Evolutionary conservation across 2,329 filamentous ascomycete genomes (phyloP).

Genomic region (Penicillium hordei): DNA sequence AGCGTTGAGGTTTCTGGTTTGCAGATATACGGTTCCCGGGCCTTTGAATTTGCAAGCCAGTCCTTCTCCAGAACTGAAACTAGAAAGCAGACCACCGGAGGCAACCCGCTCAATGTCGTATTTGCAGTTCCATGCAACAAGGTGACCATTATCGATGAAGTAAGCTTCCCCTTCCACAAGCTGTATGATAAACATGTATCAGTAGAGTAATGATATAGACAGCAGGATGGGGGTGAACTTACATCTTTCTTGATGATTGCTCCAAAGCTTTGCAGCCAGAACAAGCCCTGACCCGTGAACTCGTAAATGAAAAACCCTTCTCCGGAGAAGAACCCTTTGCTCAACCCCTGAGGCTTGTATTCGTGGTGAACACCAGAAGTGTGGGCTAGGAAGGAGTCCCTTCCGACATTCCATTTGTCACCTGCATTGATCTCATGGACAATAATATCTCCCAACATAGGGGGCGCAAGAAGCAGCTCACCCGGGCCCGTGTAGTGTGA

Average conservation of each 20-base stretch:
- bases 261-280: too few relatives aligned
- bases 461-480: conserved; percentile 80
- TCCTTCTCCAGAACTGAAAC: conserved; percentile 76
- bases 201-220: too few relatives aligned
- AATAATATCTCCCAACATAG: conserved; percentile 83
- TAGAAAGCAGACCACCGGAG: conserved; percentile 90
- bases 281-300: too few relatives aligned
- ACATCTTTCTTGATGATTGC: conserved; percentile 95
- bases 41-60: conserved; percentile 91
- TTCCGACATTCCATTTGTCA: too few relatives aligned
- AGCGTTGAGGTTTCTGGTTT: conserved; percentile 78
- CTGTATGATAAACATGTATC: too few relatives aligned
- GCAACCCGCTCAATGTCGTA: conserved; percentile 88
- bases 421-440: too few relatives aligned
- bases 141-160: conserved; percentile 87
- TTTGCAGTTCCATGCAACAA: conserved; percentile 96
- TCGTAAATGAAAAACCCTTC: conserved; percentile 92
- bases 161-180: too few relatives aligned
- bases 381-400: too few relatives aligned
- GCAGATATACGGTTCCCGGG: conserved; percentile 86
- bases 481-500: conserved; percentile 87
- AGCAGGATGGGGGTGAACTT: too few relatives aligned
- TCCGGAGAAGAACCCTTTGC: conserved; percentile 87
- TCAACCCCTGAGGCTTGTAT: too few relatives aligned
- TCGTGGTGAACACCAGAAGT: too few relatives aligned